Conservation (phyloP, 1,284 basidiomycete genomes). For the Naganishia albida region DNA sequence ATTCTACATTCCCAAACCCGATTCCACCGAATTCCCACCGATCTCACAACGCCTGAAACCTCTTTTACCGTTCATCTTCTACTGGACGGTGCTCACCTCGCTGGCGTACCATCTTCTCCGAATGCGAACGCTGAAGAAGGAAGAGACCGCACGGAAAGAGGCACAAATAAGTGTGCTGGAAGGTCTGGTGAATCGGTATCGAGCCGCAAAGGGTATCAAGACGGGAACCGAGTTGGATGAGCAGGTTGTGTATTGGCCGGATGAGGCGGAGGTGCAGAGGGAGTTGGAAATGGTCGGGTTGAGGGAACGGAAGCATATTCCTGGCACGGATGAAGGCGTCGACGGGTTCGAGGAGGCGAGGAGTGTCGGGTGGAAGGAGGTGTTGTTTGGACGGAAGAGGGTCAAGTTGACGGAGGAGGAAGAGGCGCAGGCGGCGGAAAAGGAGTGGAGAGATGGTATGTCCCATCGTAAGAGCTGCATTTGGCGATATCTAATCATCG, state of each 20-base stretch:
- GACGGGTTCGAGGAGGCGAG: constrained; percentile 38
- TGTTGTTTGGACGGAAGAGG: constrained; percentile 46
- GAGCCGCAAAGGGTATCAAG: constrained; percentile 29
- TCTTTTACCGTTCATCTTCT: constrained; percentile 50
- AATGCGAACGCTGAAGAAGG: constrained; percentile 39
- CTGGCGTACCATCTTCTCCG: constrained; percentile 48
- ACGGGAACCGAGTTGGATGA: constrained; percentile 16
- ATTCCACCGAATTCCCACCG: constrained; percentile 39
- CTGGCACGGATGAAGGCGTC: neutral
- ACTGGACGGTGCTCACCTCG: constrained; percentile 51
- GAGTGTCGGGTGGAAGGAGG: constrained; percentile 48
- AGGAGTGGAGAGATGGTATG: constrained; percentile 42
- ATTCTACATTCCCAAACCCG: constrained; percentile 33
- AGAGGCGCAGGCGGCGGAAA: constrained; percentile 36
- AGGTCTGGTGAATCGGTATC: constrained; percentile 39
- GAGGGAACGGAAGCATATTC: constrained; percentile 38
- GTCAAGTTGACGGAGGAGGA: constrained; percentile 32
- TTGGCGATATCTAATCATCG: neutral
- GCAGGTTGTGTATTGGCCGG: constrained; percentile 7
- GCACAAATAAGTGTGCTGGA: constrained; percentile 47
- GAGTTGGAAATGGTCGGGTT: constrained; percentile 54
- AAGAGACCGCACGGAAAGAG: constrained; percentile 38
- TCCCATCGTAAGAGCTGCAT: neutral
- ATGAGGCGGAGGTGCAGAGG: constrained; percentile 45
- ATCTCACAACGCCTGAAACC: constrained; percentile 46